These are phyloP conservation scores for Litsea cubeba DNA, from an alignment of 164 flowering plant species.

Conservation along the genomic window DNA sequence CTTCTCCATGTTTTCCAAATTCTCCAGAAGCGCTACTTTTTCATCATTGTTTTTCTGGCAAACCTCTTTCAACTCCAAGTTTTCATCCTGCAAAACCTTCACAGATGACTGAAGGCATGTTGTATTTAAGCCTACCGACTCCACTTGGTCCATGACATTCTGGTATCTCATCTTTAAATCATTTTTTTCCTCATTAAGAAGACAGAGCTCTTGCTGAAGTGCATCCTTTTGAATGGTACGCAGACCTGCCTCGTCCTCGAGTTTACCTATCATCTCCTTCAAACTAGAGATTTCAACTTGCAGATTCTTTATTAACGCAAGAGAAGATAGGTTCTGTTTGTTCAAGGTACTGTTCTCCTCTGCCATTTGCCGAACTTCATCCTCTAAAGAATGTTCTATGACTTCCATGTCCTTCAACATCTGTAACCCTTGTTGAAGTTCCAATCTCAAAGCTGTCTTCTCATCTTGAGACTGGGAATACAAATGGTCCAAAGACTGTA, in stretches of 20 bases:
- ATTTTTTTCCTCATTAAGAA: conserved; percentile 57
- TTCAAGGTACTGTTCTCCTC: conserved; percentile 52
- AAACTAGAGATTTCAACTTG: conserved; percentile 44
- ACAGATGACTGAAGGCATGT: conserved; percentile 44
- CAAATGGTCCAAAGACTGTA: conserved; percentile 45
- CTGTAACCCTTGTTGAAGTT: conserved; percentile 55
- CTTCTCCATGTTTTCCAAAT: conserved; percentile 45
- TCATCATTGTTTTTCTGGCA: conserved; percentile 41
- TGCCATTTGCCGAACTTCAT: conserved; percentile 36
- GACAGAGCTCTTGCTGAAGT: conserved; percentile 53
- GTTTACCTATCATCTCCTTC: conserved; percentile 61
- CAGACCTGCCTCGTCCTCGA: conserved; percentile 56
- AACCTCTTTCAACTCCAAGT: conserved; percentile 48
- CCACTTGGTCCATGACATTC: conserved; percentile 48
- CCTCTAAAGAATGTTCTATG: conserved; percentile 44
- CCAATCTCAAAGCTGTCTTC: conserved; percentile 47
- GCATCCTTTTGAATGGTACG: conserved; percentile 41
- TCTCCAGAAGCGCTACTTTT: conserved; percentile 41
- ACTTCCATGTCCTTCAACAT: conserved; percentile 60
- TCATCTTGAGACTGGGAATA: conserved; percentile 69
- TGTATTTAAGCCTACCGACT: conserved; percentile 54
- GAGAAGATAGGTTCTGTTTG: conserved; percentile 44
- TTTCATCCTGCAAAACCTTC: conserved; percentile 64
- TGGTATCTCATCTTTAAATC: conserved; percentile 43
- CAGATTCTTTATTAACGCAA: conserved; percentile 37